These are phyloP conservation scores for Russula emetica DNA, from an alignment of 768 basidiomycete species.

Conservation along the genomic window DNA sequence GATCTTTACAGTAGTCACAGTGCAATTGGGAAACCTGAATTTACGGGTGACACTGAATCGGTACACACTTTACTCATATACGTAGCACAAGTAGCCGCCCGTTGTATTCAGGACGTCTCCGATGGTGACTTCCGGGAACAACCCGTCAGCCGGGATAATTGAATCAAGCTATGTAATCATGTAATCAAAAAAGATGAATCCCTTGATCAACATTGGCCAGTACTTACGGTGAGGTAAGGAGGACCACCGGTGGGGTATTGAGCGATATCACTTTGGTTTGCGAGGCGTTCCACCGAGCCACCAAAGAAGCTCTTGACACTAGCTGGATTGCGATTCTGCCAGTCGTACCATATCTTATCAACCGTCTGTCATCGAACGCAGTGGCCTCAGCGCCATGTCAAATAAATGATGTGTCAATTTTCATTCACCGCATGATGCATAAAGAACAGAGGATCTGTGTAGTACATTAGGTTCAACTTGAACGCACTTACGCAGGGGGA, in stretches of 20 bases:
- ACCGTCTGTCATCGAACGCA: slow-evolving; percentile 32
- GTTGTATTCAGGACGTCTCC: slow-evolving; percentile 35
- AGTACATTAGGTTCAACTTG: not conserved
- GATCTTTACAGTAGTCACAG: no score
- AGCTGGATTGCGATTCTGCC: slow-evolving; percentile 32
- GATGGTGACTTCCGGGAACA: slow-evolving; percentile 31
- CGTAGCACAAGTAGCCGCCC: slow-evolving; percentile 36
- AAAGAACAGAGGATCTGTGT: slow-evolving; percentile 37
- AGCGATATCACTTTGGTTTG: slow-evolving; percentile 26
- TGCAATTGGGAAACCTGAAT: no score
- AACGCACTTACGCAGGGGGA: no score
- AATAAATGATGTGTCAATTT: not conserved
- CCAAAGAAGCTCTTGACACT: slow-evolving; percentile 34
- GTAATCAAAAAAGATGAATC: not conserved
- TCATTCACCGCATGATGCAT: slow-evolving; percentile 36
- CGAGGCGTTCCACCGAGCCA: slow-evolving; percentile 33
- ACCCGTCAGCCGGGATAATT: slow-evolving; percentile 32
- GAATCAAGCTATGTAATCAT: slow-evolving; percentile 30
- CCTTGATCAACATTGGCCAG: not conserved
- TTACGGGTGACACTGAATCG: no score
- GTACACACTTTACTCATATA: slow-evolving; percentile 26
- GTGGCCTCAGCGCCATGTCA: not conserved
- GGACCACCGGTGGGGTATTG: slow-evolving; percentile 32
- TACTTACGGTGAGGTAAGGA: slow-evolving; percentile 31
- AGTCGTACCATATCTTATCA: slow-evolving; percentile 39